Percentiles rank a stretch among this genome's conserved stretches.
Conservation (phyloP, 2,329 filamentous ascomycete species). For the Cladophialophora psammophila region DNA sequence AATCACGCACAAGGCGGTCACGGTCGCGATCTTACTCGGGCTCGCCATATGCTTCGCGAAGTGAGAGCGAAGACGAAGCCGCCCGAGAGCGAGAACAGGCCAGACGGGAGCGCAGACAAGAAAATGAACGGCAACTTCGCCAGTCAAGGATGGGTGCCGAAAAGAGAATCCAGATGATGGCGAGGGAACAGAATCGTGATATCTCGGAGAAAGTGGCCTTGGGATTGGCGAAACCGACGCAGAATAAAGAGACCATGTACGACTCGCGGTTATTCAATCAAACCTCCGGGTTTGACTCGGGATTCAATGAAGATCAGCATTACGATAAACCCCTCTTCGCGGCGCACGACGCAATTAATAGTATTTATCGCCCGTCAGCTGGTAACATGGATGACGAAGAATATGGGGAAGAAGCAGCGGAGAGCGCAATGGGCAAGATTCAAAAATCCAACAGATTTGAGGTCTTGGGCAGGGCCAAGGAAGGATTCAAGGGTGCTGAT, state of each 20-base stretch:
- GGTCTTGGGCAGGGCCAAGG: slow-evolving; percentile 78
- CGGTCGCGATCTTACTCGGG: slow-evolving; percentile 42
- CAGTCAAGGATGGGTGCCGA: slow-evolving; percentile 97
- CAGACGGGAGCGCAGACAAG: slow-evolving; percentile 77
- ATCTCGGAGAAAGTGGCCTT: slow-evolving; percentile 97
- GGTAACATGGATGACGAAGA: slow-evolving; percentile 73
- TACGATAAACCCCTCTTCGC: slow-evolving; percentile 98
- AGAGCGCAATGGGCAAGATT: slow-evolving; percentile 85
- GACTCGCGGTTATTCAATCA: slow-evolving; percentile 96
- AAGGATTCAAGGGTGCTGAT: slow-evolving; percentile 84
- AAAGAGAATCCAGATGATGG: slow-evolving; percentile 88
- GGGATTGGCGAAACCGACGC: slow-evolving; percentile 91
- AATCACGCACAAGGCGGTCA: slow-evolving; percentile 44
- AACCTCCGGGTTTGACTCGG: slow-evolving; percentile 84
- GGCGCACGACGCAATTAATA: slow-evolving; percentile 91
- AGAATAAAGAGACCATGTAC: slow-evolving; percentile 93
- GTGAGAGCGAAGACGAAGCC: slow-evolving; percentile 69
- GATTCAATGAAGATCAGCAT: slow-evolving; percentile 96
- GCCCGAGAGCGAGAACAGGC: slow-evolving; percentile 77
- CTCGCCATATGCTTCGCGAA: slow-evolving; percentile 51
- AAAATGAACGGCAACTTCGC: slow-evolving; percentile 86
- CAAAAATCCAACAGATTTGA: slow-evolving; percentile 87
- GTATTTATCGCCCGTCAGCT: slow-evolving; percentile 85
- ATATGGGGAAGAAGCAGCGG: slow-evolving; percentile 71
- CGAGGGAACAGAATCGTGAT: slow-evolving; percentile 92